Evolutionary conservation across 2,329 filamentous ascomycete genomes (phyloP), one percentile per base, ranked within the genome.

Genomic region (Cladosporium sp.): DNA sequence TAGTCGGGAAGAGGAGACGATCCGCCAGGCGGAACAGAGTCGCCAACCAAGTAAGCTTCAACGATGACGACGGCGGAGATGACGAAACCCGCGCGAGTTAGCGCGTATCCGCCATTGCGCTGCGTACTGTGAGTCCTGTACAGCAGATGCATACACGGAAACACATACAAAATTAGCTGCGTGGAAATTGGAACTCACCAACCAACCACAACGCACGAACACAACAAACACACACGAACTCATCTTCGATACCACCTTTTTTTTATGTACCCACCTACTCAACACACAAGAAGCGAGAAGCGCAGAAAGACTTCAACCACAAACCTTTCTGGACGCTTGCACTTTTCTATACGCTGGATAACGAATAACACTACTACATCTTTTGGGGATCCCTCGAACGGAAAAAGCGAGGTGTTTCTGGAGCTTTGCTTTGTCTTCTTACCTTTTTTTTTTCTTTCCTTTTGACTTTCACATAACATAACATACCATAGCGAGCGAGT

Each of bases 331-430:
- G 16, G 50, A 16, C 8, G 14, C 23, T 53, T 28, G 21, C 23
- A 23, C 28, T 57, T 14, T 46, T 35, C 33, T 59, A 26, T 31
- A 59, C 56, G 56, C 56, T 44, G 56, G 56, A 59, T 59, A 59
- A 56, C 56, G 56, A 59, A 26, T 26, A 40, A 59, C 46, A 50
- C 37, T 44, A 33, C 37, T 35, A 53, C 35, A 52, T 52, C 31
- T 33, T 40, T 60, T 31, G 7, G 29, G 28, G 31, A 55, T 23
- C 16, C 16, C 46, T 52, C 49, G 49, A 29, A 40, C 33, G 40
- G 37, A n/a, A 26, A 35, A 35, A 35, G 44, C 59, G 44, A 50
- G 31, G 59, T 29, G 59, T 52, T 40, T 44, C 40, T n/a, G 28
- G 28, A 12, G 28, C 31, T 56, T 35, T 57, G 29, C n/a, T 57